Percentiles rank a stretch among this genome's conserved stretches.
phyloP scores from a whole-genome alignment of 768 basidiomycete species.

The Tricholoma hemisulphureum region DNA sequence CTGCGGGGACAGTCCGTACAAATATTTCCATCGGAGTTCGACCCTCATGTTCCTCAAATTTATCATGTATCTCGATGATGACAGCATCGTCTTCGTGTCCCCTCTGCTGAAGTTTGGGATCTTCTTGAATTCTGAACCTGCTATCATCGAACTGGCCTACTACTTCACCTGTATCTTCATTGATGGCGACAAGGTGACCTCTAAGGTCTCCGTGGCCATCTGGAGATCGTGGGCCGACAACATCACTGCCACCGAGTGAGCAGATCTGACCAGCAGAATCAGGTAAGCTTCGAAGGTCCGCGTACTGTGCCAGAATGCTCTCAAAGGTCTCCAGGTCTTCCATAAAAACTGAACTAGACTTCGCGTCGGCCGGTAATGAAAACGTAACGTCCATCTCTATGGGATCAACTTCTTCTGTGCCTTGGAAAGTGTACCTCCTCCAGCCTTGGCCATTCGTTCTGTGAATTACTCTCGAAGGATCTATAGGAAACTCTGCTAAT shows the following conservation, averaged over 20 bases:
- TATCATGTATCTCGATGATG: conserved; percentile 66
- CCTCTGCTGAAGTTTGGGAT: conserved; percentile 46
- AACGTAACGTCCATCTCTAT: conserved; percentile 38
- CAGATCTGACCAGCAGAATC: conserved; percentile 1
- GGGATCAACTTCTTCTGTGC: conserved; percentile 37
- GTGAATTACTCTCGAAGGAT: conserved; percentile 50
- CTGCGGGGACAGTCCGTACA: conserved; percentile 60
- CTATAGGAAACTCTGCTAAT: conserved; percentile 55
- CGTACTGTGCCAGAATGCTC: conserved; percentile 65
- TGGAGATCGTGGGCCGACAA: conserved; percentile 14
- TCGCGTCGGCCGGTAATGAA: conserved; percentile 22
- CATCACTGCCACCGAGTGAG: background rate
- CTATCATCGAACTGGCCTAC: conserved; percentile 63
- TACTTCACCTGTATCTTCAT: conserved; percentile 70
- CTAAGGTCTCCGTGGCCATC: conserved; percentile 33
- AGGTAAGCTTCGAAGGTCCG: conserved; percentile 37
- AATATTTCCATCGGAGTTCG: conserved; percentile 50
- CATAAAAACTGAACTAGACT: conserved; percentile 33
- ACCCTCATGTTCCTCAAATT: conserved; percentile 34
- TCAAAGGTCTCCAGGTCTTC: conserved; percentile 68
- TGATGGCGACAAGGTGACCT: conserved; percentile 68
- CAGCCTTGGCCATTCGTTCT: conserved; percentile 34
- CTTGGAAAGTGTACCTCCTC: conserved; percentile 46
- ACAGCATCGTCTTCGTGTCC: conserved; percentile 63
- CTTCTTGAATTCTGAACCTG: conserved; percentile 55